phyloP scores from a whole-genome alignment of 169 alveolate species.

The Perkinsus olseni region DNA sequence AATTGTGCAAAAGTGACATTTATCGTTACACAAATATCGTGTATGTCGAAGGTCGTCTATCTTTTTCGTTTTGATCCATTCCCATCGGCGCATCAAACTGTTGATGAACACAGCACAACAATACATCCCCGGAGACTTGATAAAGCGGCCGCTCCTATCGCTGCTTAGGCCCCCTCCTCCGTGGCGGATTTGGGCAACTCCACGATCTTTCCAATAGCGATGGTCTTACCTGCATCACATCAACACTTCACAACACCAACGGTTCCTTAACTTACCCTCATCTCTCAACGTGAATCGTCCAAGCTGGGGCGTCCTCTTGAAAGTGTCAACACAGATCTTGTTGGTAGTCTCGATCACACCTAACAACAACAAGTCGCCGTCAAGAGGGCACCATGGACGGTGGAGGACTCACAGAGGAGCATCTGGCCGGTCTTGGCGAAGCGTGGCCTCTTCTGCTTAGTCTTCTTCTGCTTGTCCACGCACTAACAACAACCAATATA shows the following conservation, averaged over 20 bases:
- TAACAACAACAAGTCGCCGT: background rate
- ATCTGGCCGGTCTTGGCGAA: constrained; percentile 45
- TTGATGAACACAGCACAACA: background rate
- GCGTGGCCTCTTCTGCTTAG: constrained; percentile 40
- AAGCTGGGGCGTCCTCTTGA: constrained; percentile 68
- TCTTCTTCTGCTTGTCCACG: constrained; percentile 36
- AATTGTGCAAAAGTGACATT: too few relatives aligned
- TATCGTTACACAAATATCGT: background rate
- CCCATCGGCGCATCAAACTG: too few relatives aligned
- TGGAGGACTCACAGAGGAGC: constrained; percentile 29
- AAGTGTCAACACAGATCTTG: constrained; percentile 75
- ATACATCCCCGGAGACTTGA: background rate
- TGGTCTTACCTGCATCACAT: constrained; percentile 46
- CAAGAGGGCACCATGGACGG: background rate
- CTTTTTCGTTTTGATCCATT: too few relatives aligned
- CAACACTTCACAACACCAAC: background rate
- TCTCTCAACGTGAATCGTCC: constrained; percentile 94
- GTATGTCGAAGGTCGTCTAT: too few relatives aligned
- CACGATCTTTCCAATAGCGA: constrained; percentile 72
- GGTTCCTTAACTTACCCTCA: constrained; percentile 57
- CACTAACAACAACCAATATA: constrained; percentile 11
- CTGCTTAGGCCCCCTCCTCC: background rate
- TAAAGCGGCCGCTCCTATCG: background rate
- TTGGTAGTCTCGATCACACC: constrained; percentile 49
- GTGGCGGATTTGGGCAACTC: constrained; percentile 44